Percentiles rank a stretch among this genome's conserved stretches.
phyloP scores from a whole-genome alignment of 2,329 filamentous ascomycete genomes.

The Epichloe gansuensis region DNA sequence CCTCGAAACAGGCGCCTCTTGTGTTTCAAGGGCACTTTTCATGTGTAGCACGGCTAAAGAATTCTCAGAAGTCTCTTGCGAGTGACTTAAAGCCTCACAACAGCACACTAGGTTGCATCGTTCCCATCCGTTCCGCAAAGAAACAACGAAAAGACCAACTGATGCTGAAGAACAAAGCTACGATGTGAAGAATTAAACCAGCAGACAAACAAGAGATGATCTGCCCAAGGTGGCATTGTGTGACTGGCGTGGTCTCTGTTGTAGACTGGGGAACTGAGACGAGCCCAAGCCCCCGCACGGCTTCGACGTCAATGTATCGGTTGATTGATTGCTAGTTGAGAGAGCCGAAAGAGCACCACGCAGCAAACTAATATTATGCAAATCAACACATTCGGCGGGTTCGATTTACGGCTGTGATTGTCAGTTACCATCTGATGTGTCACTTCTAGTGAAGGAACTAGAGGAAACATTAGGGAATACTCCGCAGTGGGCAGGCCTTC shows the following conservation, averaged over 20 bases:
- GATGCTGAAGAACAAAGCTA: neutral
- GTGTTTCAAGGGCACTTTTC: no score
- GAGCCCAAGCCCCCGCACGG: neutral
- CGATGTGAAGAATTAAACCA: neutral
- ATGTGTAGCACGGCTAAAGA: no score
- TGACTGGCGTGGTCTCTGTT: neutral
- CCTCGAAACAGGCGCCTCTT: neutral
- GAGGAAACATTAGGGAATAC: neutral
- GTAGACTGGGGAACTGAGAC: neutral
- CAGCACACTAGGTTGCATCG: no score
- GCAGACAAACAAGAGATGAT: neutral
- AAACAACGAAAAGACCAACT: no score
- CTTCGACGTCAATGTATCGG: constrained; percentile 3
- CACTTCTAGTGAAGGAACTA: neutral
- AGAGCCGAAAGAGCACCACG: neutral
- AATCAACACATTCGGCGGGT: neutral
- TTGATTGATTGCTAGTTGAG: neutral
- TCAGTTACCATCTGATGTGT: neutral
- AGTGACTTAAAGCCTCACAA: no score
- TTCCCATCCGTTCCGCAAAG: no score
- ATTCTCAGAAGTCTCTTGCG: no score
- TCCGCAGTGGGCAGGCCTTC: neutral
- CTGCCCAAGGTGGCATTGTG: neutral
- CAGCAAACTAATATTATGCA: neutral
- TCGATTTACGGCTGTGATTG: neutral